Conservation (phyloP, 1,139 yeast genomes). For the Scheffersomyces quercinus region DNA sequence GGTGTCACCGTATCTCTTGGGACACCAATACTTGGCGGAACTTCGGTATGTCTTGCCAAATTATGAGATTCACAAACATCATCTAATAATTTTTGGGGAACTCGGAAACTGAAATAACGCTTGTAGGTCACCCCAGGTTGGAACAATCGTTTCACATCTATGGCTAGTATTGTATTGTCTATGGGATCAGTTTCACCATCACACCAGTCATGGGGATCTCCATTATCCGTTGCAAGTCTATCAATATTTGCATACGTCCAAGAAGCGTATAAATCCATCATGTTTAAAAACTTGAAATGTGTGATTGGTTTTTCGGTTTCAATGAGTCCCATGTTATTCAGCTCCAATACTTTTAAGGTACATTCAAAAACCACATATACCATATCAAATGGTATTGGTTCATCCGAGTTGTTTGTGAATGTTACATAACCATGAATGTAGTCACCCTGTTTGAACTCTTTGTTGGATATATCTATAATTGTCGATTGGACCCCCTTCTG, state of each 20-base stretch:
- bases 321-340: constrained; percentile 26
- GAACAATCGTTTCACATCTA: constrained; percentile 32
- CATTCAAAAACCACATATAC: constrained; percentile 39
- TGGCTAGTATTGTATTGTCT: constrained; percentile 34
- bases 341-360: constrained; percentile 22
- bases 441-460: constrained; percentile 34
- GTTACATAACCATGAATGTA: constrained; percentile 37
- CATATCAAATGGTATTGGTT: constrained; percentile 36
- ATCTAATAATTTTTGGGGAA: constrained; percentile 42
- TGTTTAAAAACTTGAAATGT: constrained; percentile 40
- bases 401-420: constrained; percentile 21
- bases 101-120: constrained; percentile 42
- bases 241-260: constrained; percentile 51
- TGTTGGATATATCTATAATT: constrained; percentile 23
- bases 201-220: constrained; percentile 54
- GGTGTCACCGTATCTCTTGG: constrained; percentile 18
- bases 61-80: constrained; percentile 38
- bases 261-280: constrained; percentile 48
- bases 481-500: constrained; percentile 40
- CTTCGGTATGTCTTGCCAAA: constrained; percentile 33
- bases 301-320: constrained; percentile 28
- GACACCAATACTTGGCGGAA: constrained; percentile 43
- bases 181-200: constrained; percentile 48
- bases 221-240: constrained; percentile 44
- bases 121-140: constrained; percentile 37